Conservation (phyloP, 345 rosid genomes). For the Eucalyptus caleyi region DNA sequence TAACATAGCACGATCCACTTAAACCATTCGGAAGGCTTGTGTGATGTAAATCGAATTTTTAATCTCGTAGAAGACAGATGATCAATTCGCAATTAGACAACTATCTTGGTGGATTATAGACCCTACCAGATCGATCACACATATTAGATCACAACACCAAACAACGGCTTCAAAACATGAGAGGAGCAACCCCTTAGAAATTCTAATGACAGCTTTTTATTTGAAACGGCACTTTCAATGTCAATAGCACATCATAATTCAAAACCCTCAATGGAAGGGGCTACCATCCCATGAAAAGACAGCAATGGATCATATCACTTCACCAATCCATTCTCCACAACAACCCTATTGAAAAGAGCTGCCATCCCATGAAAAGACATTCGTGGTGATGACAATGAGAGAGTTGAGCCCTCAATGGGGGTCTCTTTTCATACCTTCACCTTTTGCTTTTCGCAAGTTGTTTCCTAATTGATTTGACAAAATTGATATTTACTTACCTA, state of each 20-base stretch:
- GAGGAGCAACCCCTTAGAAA: neutral
- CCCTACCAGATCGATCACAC: accelerated
- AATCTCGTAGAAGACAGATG: neutral
- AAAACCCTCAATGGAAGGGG: neutral
- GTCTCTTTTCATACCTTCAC: too few species aligned
- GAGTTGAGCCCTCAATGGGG: neutral
- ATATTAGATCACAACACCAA: neutral
- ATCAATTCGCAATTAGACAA: neutral
- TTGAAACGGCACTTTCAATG: neutral
- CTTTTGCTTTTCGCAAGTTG: neutral
- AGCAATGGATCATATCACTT: too few species aligned
- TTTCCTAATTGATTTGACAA: neutral
- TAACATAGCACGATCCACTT: neutral
- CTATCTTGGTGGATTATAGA: neutral
- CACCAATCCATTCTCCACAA: neutral
- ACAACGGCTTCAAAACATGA: neutral
- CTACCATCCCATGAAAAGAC: neutral
- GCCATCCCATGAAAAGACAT: neutral
- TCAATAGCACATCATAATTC: neutral
- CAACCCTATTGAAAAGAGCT: neutral
- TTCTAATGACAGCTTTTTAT: neutral
- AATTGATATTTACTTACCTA: neutral
- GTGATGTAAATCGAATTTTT: neutral
- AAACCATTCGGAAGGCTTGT: accelerated
- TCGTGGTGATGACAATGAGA: neutral